These are phyloP conservation scores for Massariosphaeria phaeospora DNA, from an alignment of 495 filamentous ascomycete genomes.

Conservation along the genomic window DNA sequence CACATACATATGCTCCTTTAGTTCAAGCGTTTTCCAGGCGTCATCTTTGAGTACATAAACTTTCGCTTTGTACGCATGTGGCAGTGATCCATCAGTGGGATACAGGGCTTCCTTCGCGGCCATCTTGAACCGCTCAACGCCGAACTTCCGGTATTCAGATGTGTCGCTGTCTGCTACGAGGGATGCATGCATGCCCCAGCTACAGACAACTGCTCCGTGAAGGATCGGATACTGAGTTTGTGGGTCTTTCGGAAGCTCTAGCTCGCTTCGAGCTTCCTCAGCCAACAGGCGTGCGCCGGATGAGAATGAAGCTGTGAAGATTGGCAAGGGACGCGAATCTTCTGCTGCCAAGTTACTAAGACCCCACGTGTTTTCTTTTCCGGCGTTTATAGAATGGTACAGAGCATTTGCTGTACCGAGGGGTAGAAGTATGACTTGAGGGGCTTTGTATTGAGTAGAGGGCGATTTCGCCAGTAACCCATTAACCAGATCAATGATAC, in stretches of 20 bases:
- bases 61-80: conserved; percentile 64
- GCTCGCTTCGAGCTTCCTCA: conserved; percentile 41
- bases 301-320: conserved; percentile 57
- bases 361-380: conserved; percentile 43
- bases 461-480: conserved; percentile 41
- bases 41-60: conserved; percentile 45
- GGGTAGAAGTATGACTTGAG: conserved; percentile 62
- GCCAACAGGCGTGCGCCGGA: conserved; percentile 53
- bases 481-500: conserved; percentile 73
- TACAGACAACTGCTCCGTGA: conserved; percentile 75
- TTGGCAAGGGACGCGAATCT: conserved; percentile 30
- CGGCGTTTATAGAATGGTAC: conserved; percentile 58
- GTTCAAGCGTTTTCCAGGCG: conserved; percentile 36
- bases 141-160: conserved; percentile 64
- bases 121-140: conserved; percentile 72
- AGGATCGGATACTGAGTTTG: conserved; percentile 15
- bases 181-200: conserved; percentile 81
- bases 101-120: conserved; percentile 69
- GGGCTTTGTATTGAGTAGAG: conserved; percentile 39
- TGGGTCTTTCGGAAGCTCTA: conserved; percentile 33
- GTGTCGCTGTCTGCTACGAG: conserved; percentile 88
- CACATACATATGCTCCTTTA: conserved; percentile 62
- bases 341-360: conserved; percentile 50
- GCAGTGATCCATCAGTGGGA: conserved; percentile 51
- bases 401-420: conserved; percentile 89